Base-by-base conservation (phyloP, 768 basidiomycete species). In the Lactifluus volemus region DNA sequence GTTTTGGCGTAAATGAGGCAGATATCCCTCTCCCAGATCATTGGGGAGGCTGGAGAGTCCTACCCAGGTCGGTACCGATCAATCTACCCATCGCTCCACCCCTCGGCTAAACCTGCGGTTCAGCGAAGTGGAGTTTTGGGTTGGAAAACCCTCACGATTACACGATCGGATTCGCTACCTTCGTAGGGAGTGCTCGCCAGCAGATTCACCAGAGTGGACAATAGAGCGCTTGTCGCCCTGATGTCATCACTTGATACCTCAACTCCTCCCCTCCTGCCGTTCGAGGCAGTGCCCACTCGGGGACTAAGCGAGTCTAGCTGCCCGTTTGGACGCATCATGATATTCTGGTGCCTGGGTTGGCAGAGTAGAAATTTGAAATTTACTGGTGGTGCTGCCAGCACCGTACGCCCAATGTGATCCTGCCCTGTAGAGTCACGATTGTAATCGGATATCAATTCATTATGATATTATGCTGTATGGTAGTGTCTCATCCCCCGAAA, bases 61-160 rank as follows among this genome's bases (percentile, higher is more conserved):
- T 98, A n/a, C 96, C 96, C 30, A 80, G 80, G 92, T 96, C 67
- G 68, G 85, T 79, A 5, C 11, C 12, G 12, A n/a, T 25, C 25
- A 25, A n/a, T 19, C 42, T 65, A 21, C 47, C 32, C 53, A 39
- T 61, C 17, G 38, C 52, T 34, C 45, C 29, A 2, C 10, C 47
- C 36, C 49, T 34, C 58, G 19, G 55, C 61, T 52, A 56, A 58
- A n/a, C 29, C 30, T 39, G 53, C 19, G 21, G 19, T 14, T 30
- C 68, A 97, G 94, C 61, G 96, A 98, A 74, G 79, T 98, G 53
- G 96, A 98, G 70, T 98, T 98, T 72, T 98, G 96, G 96, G 80
- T 82, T n/a, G 96, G 96, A 34, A 89, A 93, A 68, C 91, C 92
- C n/a, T 95, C 92, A 29, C 82, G 96, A 42, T 76, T 98, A 53